Evolutionary conservation across 1,284 basidiomycete species (phyloP), one percentile per base, ranked within the genome.

Genomic region (Tremellales sp.): DNA sequence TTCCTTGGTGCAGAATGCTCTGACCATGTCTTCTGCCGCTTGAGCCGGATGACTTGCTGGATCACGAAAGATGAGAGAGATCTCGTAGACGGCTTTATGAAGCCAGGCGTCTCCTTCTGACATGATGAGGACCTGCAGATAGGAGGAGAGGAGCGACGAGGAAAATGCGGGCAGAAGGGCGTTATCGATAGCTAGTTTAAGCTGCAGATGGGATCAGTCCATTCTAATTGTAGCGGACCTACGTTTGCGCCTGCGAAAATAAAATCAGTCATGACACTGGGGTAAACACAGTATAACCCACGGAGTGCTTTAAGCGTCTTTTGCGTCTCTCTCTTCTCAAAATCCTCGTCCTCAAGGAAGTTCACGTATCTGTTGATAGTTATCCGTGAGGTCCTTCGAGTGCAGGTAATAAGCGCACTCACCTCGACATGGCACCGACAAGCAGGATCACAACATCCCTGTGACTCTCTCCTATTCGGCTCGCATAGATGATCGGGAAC

Each of bases 91-190:
- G 4, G 65, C 50, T 46, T 66, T 67, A 43, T 65, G 55, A 6
- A 72, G 47, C 56, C 65, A 73, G 4, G 56, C 22, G 50, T 72
- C 70, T 38, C 72, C 70, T 55, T 73, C 72, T 5, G 70, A 72
- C 72, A 73, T 73, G 58, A 73, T 71, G 14, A 73, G 61, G 18
- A 73, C 70, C 57, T 73, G 72, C 26, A 73, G 62, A 50, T 73
- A 73, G 2, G 65, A 68, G 1, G 68, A 65, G 18, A 73, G 63
- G n/a, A 73, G 61, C 21, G 52, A 43, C 1, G 66, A 57, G 44
- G 59, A 40, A 29, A 55, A 56, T 1, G 61, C 49, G 3, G 70
- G 67, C 2, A 70, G 57, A 14, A 73, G 61, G 26, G 72, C 64
- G 40, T 71, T 61, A 49, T 73, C 72, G 42, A 73, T 73, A 0